phyloP scores from a whole-genome alignment of 306 rosid species.

The Calophaca sinica region DNA sequence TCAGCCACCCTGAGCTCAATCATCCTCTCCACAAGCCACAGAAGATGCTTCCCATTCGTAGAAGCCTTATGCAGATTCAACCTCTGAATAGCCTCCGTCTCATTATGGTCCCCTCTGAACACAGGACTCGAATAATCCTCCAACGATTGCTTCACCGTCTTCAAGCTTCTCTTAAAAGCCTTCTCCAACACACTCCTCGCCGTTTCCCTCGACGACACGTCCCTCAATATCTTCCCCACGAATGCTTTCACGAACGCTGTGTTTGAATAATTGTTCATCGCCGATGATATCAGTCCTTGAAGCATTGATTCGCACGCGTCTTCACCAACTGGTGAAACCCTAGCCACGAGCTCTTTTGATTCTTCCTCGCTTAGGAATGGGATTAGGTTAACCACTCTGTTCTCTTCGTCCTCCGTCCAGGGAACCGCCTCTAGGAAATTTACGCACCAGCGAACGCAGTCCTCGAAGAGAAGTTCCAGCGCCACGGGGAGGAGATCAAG shows the following conservation, averaged over 20 bases:
- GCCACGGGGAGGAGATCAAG: conserved; percentile 88
- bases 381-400: conserved; percentile 62
- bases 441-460: conserved; percentile 74
- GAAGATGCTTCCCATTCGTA: conserved; percentile 73
- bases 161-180: conserved; percentile 68
- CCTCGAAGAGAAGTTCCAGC: conserved; percentile 84
- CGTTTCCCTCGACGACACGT: conserved; percentile 72
- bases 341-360: conserved; percentile 73
- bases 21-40: conserved; percentile 95
- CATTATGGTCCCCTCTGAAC: conserved; percentile 79
- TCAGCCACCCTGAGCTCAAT: conserved; percentile 90
- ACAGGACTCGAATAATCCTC: conserved; percentile 92
- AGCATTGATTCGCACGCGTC: conserved; percentile 77
- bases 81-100: conserved; percentile 92
- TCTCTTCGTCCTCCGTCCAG: conserved; percentile 91
- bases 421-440: conserved; percentile 87
- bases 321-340: conserved; percentile 67
- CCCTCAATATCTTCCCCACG: conserved; percentile 81
- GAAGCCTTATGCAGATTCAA: conserved; percentile 84
- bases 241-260: conserved; percentile 88
- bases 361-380: conserved; percentile 80
- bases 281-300: conserved; percentile 63
- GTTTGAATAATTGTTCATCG: conserved; percentile 72
- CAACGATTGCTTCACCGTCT: conserved; percentile 79
- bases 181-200: conserved; percentile 83